Evolutionary conservation across 768 basidiomycete genomes (phyloP).

Genomic region (Pulveroboletus sp.): DNA sequence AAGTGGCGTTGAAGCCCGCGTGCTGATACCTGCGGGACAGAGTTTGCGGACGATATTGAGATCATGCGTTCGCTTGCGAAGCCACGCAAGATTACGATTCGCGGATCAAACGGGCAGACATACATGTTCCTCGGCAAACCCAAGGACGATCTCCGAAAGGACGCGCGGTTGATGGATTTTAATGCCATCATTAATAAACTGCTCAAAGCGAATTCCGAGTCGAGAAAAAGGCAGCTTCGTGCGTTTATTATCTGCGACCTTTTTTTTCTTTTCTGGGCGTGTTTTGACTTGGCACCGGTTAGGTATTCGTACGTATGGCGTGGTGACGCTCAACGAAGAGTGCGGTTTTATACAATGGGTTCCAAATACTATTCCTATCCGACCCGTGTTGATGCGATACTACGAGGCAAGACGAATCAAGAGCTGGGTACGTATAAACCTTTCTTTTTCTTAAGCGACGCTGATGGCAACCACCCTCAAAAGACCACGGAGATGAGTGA

Average conservation of each 20-base stretch:
- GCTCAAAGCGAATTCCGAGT: constrained; percentile 90
- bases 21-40: constrained; percentile 37
- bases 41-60: constrained; percentile 78
- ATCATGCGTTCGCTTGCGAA: constrained; percentile 90
- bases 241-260: constrained; percentile 28
- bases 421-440: constrained; percentile 42
- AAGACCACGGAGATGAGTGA: constrained; percentile 48
- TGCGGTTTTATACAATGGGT: constrained; percentile 99
- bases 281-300: not conserved
- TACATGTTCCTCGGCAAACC: constrained; percentile 97
- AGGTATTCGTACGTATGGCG: constrained; percentile 96
- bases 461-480: not conserved
- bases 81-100: constrained; percentile 87
- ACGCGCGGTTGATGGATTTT: constrained; percentile 97
- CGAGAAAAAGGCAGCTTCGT: constrained; percentile 88
- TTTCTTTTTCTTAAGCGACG: not conserved
- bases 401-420: constrained; percentile 56
- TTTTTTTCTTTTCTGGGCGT: not conserved
- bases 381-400: constrained; percentile 64
- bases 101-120: constrained; percentile 74
- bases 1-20: not conserved
- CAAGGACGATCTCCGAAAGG: constrained; percentile 95
- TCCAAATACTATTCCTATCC: constrained; percentile 82
- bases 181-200: constrained; percentile 97
- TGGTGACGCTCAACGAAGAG: constrained; percentile 96